Conservation (phyloP, 2,329 filamentous ascomycete genomes). For the Claviceps fusiformis region DNA sequence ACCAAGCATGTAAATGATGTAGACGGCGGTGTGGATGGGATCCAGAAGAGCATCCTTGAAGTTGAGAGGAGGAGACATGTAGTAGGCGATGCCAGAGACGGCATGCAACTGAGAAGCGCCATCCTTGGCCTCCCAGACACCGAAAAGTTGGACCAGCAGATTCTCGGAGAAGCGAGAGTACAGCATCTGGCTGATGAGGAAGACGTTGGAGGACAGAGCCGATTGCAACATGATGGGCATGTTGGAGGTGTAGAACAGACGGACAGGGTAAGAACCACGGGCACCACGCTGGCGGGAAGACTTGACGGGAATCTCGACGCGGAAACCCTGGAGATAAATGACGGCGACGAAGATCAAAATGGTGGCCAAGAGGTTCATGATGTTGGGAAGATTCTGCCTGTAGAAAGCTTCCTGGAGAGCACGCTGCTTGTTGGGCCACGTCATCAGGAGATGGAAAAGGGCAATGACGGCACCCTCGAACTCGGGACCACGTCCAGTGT, state of each 20-base stretch:
- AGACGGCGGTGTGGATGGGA: conserved; percentile 89
- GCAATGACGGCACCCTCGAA: conserved; percentile 98
- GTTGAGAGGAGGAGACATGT: conserved; percentile 98
- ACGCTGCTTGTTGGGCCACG: conserved; percentile 98
- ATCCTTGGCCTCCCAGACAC: conserved; percentile 96
- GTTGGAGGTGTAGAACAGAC: conserved; percentile 99
- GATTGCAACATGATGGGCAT: conserved; percentile 99
- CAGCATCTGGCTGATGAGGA: conserved; percentile 98
- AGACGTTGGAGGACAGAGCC: conserved; percentile 95
- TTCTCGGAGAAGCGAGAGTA: conserved; percentile 99
- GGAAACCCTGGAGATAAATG: conserved; percentile 99
- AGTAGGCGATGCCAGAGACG: conserved; percentile 89
- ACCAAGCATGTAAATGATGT: conserved; percentile 94
- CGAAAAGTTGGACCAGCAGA: conserved; percentile 90
- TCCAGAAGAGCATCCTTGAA: conserved; percentile 94
- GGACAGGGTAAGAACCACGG: conserved; percentile 93
- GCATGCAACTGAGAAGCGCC: conserved; percentile 92
- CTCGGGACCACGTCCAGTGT: conserved; percentile 96
- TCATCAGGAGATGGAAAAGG: conserved; percentile 93
- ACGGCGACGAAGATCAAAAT: conserved; percentile 89
- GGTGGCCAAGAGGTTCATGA: conserved; percentile 96
- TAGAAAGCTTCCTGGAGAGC: conserved; percentile 98
- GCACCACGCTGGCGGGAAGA: conserved; percentile 97
- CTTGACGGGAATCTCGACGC: conserved; percentile 99
- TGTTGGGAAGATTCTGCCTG: conserved; percentile 96